Evolutionary conservation across 306 rosid species (phyloP).

Genomic region (Cucurbita moschata): DNA sequence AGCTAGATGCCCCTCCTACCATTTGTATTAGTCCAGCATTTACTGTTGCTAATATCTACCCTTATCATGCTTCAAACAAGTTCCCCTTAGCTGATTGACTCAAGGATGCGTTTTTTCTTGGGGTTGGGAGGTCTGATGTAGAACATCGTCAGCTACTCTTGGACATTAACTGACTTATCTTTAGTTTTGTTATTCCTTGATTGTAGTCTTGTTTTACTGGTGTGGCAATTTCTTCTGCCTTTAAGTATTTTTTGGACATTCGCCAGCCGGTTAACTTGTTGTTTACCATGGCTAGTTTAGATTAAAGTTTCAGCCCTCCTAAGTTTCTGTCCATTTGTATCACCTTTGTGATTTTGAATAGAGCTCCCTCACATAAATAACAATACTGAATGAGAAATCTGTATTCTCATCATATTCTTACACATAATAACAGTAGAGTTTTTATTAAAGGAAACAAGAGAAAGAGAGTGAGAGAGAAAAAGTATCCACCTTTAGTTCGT

Average conservation of each 20-base stretch:
- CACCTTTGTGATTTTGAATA: neutral
- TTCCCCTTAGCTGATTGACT: neutral
- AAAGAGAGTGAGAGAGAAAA: neutral
- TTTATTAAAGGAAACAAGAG: neutral
- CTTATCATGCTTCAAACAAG: neutral
- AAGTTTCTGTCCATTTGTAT: neutral
- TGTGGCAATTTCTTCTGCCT: neutral
- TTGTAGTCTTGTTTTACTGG: neutral
- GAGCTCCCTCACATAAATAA: neutral
- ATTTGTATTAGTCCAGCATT: neutral
- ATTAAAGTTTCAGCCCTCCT: neutral
- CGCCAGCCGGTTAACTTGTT: neutral
- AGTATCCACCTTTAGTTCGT: constrained; percentile 73
- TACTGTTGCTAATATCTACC: neutral
- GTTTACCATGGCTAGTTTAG: neutral
- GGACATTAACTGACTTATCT: neutral
- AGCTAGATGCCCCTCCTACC: neutral
- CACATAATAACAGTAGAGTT: neutral
- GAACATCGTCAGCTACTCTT: neutral
- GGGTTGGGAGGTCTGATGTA: neutral
- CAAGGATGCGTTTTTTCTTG: neutral
- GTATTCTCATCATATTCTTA: neutral
- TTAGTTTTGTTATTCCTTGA: neutral
- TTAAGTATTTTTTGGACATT: too few species aligned
- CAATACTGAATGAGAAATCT: neutral